phyloP scores from a whole-genome alignment of 495 filamentous ascomycete species.

The Tuber brumale region DNA sequence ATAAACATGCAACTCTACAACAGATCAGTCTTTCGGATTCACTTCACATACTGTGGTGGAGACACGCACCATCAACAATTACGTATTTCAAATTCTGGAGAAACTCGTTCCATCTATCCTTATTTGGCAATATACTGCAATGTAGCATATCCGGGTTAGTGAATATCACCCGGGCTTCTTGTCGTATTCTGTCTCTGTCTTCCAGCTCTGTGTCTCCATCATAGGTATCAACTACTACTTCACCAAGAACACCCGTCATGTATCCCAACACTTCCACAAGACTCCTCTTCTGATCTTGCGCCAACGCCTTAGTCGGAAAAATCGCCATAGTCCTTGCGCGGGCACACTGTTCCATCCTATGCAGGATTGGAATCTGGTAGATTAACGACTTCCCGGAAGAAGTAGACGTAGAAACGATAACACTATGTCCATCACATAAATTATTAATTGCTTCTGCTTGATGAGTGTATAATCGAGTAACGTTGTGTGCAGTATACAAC shows the following conservation, averaged over 20 bases:
- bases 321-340: slow-evolving; percentile 90
- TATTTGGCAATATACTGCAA: slow-evolving; percentile 85
- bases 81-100: slow-evolving; percentile 85
- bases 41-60: background rate
- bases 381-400: slow-evolving; percentile 95
- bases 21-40: slow-evolving; percentile 32
- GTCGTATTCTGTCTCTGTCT: slow-evolving; percentile 69
- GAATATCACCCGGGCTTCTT: slow-evolving; percentile 89
- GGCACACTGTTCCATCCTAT: slow-evolving; percentile 71
- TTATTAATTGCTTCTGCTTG: slow-evolving; percentile 93
- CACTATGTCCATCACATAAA: slow-evolving; percentile 72
- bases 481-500: slow-evolving; percentile 79
- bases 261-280: slow-evolving; percentile 74
- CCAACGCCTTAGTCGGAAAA: slow-evolving; percentile 94
- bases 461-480: slow-evolving; percentile 84
- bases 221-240: slow-evolving; percentile 80
- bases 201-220: slow-evolving; percentile 88
- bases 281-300: slow-evolving; percentile 88
- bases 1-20: slow-evolving; percentile 88
- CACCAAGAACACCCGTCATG: slow-evolving; percentile 64
- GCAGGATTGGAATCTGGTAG: slow-evolving; percentile 89
- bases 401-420: slow-evolving; percentile 91
- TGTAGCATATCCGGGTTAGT: slow-evolving; percentile 99
- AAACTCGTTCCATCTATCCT: slow-evolving; percentile 82
- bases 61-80: slow-evolving; percentile 53